Base-by-base conservation (phyloP, 1,139 yeast genomes). In the Yarrowia galli region DNA sequence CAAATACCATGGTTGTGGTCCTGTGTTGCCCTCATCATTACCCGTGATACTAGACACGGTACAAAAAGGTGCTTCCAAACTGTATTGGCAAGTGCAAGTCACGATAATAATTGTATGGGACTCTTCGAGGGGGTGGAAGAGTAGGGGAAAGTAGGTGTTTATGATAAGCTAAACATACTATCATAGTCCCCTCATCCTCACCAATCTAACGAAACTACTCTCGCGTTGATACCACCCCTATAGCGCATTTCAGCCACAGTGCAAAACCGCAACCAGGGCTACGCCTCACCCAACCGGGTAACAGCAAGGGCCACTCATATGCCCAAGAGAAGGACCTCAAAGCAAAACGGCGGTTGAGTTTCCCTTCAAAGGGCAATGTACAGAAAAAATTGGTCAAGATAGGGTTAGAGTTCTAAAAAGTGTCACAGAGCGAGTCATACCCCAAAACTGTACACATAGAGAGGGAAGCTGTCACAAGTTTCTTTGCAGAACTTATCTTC, bases 381-480 rank as follows among this genome's bases (percentile, higher is more conserved):
- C 3, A 51, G 35, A 51, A 51, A 49, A 51, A 51, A 35, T 5
- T 16, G 20, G 12, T 28, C 23, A n/a, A n/a, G 53, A 48, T 51
- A 51, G 23, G 45, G 60, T 53, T 53, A 36, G 45, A 36, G 60
- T 53, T 53, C 18, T 16, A 15, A 42, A 40, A 56, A 56, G 63
- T 56, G 49, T 56, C 63, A 56, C 28, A 36, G 45, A 5, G 45
- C 18, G 60, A 53, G 60, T 53, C 60, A 53, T 53, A 53, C 60
- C 58, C 58, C 42, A 35, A 49, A 28, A 49, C 4, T 46, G 28
- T n/a, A 46, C 20, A 23, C 10, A 23, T 15, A 16, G 10, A 9
- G 32, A 16, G 15, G 10, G 32, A 28, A n/a, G 53, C 38, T 28
- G 53, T 48, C 53, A 48, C 38, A 25, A 32, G 54, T 49, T 49